Base-by-base conservation (phyloP, 1,139 yeast genomes). In the Diutina mesorugosa region DNA sequence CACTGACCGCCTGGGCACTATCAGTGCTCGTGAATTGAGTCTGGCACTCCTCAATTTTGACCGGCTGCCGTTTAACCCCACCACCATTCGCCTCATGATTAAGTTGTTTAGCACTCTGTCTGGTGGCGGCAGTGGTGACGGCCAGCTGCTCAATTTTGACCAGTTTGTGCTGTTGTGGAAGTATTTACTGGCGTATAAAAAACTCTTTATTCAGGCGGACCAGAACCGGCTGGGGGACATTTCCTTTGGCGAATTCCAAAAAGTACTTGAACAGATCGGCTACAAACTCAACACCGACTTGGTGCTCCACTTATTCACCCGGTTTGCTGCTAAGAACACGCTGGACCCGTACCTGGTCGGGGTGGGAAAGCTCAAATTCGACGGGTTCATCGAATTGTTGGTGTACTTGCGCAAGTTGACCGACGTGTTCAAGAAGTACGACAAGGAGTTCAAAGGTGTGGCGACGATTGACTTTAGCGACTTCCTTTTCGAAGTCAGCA, bases 401-500 rank as follows among this genome's bases (percentile, higher is more conserved):
- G 87, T 88, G 45, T 86, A 88, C 76, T 72, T 89, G 63, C 77
- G 90, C 67, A 81, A 88, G 61, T 78, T 87, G 62, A 88, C 96
- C 1, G 91, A 87, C 65, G 77, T 85, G 7, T 89, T 89, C 72
- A 86, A 87, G 66, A 84, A 84, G 66, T 87, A 81, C 67, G 96
- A 89, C 68, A 72, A 77, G 32, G 90, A 86, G 61, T 79, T 87
- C 56, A 84, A 87, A 51, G 96, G 96, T 12, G 79, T 83, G 56
- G 90, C 93, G 5, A 83, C 90, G 0, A 80, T 88, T 47, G 83
- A 85, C 45, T 88, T 86, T 66, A 88, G 86, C 68, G 90, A 87
- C 67, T 89, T 87, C 63, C 77, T 88, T 59, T 84, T 83, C 61
- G 89, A 85, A 63, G 79, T 84, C 12, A 38, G 54, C 28, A 38